Base-by-base conservation (phyloP, 1,139 yeast species). In the Pichia sp. region DNA sequence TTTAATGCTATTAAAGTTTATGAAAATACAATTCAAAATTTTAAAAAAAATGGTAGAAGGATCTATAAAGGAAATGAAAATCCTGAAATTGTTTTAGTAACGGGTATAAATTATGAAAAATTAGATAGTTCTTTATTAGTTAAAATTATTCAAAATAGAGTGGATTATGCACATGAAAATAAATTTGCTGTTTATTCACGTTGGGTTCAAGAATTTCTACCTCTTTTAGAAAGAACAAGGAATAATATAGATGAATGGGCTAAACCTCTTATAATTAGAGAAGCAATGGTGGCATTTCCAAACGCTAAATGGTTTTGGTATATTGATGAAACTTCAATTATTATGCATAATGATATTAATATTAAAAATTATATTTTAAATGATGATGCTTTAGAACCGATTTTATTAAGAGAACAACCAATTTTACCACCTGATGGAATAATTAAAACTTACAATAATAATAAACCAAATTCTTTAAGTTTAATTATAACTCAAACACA, bases 201-300 rank as follows among this genome's bases (percentile, higher is more conserved):
- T 51, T 89, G 95, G 87, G 63, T 75, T 39, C 92, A 86, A 65
- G 96, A 89, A 64, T 88, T 86, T 63, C 62, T 77, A 41, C 90
- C 89, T 11, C 61, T 72, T 40, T 61, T 83, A 49, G 72, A 75
- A 45, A 73, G 78, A 28, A 65, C 69, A 45, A 61, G 62, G 36
- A 69, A 67, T 53, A 68, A 74, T 53, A 30, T 46, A 3, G 66
- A 69, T 39, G 76, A 75, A 51, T 84, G 94, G 92, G 74, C 78
- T 28, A 75, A 81, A 56, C 58, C 82, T 37, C 73, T 75, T 51
- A 66, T 79, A 39, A 62, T 85, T 62, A 74, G 94, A 55, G 90
- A 90, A 11, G 96, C 96, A 7, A 79, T 87, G 82, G 79, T 79
- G 65, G 90, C 95, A 0, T 86, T 87, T 69, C 96, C 96, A 1